These are phyloP conservation scores for Phyllosticta paracitricarpa DNA, from an alignment of 2,329 filamentous ascomycete genomes.

Conservation along the genomic window DNA sequence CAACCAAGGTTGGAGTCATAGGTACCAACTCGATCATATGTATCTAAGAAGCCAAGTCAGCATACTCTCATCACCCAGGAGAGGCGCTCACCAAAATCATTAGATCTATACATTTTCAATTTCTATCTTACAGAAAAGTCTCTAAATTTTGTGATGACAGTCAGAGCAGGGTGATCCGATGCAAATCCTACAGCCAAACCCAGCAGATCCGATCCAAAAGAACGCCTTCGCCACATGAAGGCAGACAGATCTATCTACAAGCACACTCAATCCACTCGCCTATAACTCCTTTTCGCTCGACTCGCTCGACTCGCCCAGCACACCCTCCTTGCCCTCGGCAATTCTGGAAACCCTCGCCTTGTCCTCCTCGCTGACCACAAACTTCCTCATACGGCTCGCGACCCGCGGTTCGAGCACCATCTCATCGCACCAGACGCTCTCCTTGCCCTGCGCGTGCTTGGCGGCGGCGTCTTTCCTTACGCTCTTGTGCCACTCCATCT, in stretches of 20 bases:
- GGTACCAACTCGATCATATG: too few species aligned
- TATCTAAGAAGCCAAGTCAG: neutral
- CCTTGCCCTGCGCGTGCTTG: constrained; percentile 38
- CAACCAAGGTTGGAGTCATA: too few species aligned
- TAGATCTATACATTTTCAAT: neutral
- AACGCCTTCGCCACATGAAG: neutral
- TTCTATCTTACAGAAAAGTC: neutral
- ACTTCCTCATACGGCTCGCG: constrained; percentile 67
- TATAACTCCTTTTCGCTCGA: neutral
- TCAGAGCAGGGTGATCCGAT: neutral
- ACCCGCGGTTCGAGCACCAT: constrained; percentile 70
- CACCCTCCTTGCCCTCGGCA: constrained; percentile 42
- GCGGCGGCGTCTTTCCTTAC: constrained; percentile 44
- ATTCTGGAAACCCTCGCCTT: constrained; percentile 57
- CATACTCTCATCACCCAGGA: neutral
- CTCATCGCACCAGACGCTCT: constrained; percentile 62
- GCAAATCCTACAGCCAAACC: neutral
- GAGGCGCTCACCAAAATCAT: neutral
- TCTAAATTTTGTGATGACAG: neutral
- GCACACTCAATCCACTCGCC: neutral
- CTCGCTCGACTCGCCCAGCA: neutral
- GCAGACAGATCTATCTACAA: neutral
- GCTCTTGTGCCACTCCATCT: constrained; percentile 77
- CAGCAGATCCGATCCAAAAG: neutral
- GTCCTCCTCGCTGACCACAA: constrained; percentile 59